phyloP scores from a whole-genome alignment of 108 stramenopile species.

The Seminavis robusta region DNA sequence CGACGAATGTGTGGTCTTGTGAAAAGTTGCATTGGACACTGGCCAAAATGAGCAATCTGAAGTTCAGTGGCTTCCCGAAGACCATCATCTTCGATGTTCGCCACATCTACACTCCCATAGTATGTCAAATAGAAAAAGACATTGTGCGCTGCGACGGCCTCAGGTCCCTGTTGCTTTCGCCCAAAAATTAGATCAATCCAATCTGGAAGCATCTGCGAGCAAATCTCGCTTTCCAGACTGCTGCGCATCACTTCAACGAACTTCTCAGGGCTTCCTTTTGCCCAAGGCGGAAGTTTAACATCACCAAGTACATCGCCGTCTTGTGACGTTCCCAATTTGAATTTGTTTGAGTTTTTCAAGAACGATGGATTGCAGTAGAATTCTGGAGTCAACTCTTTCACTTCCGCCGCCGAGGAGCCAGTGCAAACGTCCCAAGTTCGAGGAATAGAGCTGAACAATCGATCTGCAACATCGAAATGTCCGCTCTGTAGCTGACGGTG shows the following conservation, averaged over 20 bases:
- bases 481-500: conserved; percentile 94
- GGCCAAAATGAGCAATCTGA: conserved; percentile 98
- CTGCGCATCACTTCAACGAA: conserved; percentile 86
- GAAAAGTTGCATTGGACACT: conserved; percentile 94
- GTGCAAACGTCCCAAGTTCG: conserved; percentile 93
- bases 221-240: conserved; percentile 85
- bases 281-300: conserved; percentile 97
- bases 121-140: conserved; percentile 99
- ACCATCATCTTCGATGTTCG: conserved; percentile 89
- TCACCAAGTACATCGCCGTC: conserved; percentile 92
- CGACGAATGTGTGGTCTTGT: conserved; percentile 41
- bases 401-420: conserved; percentile 83
- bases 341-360: conserved; percentile 83
- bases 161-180: conserved; percentile 91
- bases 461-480: conserved; percentile 97
- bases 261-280: conserved; percentile 87
- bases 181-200: conserved; percentile 99
- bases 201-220: conserved; percentile 87
- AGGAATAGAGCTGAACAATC: conserved; percentile 92
- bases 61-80: conserved; percentile 87
- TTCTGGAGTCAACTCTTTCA: conserved; percentile 97
- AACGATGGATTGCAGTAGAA: conserved; percentile 92
- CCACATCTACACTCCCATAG: conserved; percentile 95
- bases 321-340: conserved; percentile 94
- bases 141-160: conserved; percentile 92